phyloP scores from a whole-genome alignment of 2,329 filamentous ascomycete species.

The Cladosporium sp. region DNA sequence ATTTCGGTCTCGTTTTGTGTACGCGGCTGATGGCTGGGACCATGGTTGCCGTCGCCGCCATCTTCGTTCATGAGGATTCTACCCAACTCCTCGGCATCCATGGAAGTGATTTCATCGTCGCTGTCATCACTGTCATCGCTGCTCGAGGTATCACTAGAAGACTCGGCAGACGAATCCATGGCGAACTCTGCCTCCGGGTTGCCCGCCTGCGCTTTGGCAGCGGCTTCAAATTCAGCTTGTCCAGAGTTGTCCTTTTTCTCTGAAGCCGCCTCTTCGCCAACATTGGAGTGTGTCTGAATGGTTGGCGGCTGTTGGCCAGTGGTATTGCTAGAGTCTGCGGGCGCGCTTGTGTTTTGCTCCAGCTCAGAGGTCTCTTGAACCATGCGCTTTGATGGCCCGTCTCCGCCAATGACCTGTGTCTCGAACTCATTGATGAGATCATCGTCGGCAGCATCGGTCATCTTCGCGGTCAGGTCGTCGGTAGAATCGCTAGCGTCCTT shows the following conservation, averaged over 20 bases:
- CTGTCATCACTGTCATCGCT: constrained; percentile 33
- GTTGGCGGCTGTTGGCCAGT: constrained; percentile 23
- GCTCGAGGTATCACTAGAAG: constrained; percentile 49
- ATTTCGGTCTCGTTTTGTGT: constrained; percentile 76
- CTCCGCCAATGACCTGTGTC: neutral
- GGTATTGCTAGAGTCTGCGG: neutral
- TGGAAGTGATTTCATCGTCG: constrained; percentile 63
- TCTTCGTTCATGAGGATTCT: constrained; percentile 82
- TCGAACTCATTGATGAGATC: constrained; percentile 6
- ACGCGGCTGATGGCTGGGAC: constrained; percentile 50
- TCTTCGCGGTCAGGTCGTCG: neutral
- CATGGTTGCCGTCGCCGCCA: constrained; percentile 60
- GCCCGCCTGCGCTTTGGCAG: constrained; percentile 42
- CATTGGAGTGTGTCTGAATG: constrained; percentile 8
- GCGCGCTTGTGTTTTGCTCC: neutral
- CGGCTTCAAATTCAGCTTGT: constrained; percentile 41
- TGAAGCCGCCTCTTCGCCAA: neutral
- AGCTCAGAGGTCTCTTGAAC: constrained; percentile 6
- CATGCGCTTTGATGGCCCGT: constrained; percentile 8
- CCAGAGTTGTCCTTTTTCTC: constrained; percentile 29
- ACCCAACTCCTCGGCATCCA: constrained; percentile 78
- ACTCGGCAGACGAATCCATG: constrained; percentile 36
- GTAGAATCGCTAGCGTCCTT: neutral
- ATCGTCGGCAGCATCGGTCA: constrained; percentile 8
- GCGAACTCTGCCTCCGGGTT: constrained; percentile 47